Percentiles rank a stretch among this genome's conserved stretches.
Conservation (phyloP, 352 stramenopile species). For the Globisporangium viniferum region DNA sequence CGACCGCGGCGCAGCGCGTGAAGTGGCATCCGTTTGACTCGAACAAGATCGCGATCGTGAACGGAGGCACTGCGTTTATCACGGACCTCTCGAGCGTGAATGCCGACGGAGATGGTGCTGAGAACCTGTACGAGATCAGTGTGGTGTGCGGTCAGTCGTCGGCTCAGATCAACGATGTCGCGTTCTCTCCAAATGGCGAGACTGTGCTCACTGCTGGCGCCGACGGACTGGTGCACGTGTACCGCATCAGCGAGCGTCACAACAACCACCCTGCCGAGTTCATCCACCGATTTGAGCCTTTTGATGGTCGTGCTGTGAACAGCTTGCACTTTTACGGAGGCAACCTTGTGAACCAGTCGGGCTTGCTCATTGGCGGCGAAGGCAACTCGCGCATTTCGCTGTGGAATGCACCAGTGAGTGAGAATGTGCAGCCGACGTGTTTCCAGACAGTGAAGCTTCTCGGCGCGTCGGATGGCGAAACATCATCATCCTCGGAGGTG, state of each 20-base stretch:
- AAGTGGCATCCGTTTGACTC: conserved; percentile 80
- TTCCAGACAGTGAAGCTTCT: conserved; percentile 63
- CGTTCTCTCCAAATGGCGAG: conserved; percentile 60
- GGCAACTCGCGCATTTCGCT: conserved; percentile 61
- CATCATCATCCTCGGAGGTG: conserved; percentile 15
- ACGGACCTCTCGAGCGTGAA: conserved; percentile 51
- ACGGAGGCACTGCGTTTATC: conserved; percentile 63
- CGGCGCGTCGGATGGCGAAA: conserved; percentile 22
- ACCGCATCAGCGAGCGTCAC: conserved; percentile 46
- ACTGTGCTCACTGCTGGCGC: conserved; percentile 64
- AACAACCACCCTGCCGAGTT: conserved; percentile 58
- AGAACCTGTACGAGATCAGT: conserved; percentile 68
- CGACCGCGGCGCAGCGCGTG: conserved; percentile 56
- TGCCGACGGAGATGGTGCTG: conserved; percentile 29
- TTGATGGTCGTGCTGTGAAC: conserved; percentile 63
- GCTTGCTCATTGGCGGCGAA: conserved; percentile 65
- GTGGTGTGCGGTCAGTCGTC: conserved; percentile 67
- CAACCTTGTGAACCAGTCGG: conserved; percentile 38
- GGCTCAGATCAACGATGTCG: conserved; percentile 73
- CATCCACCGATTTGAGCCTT: conserved; percentile 77
- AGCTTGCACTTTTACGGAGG: conserved; percentile 68
- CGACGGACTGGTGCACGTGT: conserved; percentile 81
- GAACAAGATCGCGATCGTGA: conserved; percentile 71
- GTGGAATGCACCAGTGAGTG: conserved; percentile 56
- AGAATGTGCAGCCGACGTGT: conserved; percentile 50